Percentiles rank a stretch among this genome's conserved stretches.
Evolutionary conservation across 768 basidiomycete species (phyloP).

Genomic region (Botryobasidium botryosum): DNA sequence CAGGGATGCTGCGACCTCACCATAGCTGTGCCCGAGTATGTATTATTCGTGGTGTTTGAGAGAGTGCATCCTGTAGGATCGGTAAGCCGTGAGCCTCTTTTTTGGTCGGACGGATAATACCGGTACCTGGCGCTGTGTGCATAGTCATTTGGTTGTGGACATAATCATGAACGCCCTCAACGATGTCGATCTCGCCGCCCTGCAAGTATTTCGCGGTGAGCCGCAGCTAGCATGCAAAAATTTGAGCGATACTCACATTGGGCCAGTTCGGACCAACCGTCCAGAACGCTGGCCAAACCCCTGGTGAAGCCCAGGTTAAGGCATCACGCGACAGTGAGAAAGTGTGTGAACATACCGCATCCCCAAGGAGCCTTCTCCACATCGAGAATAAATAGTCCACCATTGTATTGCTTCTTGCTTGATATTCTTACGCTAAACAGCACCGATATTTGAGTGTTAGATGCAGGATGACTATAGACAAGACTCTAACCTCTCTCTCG

Average conservation of each 20-base stretch:
- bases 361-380: conserved; percentile 9
- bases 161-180: conserved; percentile 29
- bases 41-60: no score
- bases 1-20: no score
- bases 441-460: conserved; percentile 10
- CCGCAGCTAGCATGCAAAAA: not conserved
- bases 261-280: conserved; percentile 5
- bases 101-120: no score
- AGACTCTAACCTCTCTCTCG: conserved; percentile 8
- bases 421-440: conserved; percentile 1
- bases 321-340: not conserved
- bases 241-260: not conserved
- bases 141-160: conserved; percentile 28
- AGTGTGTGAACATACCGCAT: conserved; percentile 6
- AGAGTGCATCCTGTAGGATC: no score
- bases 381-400: conserved; percentile 5
- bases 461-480: conserved; percentile 8
- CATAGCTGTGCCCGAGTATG: no score
- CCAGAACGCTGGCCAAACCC: conserved; percentile 12
- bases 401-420: not conserved
- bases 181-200: conserved; percentile 24
- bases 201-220: not conserved
- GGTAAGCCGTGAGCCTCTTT: no score
- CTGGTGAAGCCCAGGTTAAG: not conserved
- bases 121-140: conserved; percentile 19